Evolutionary conservation across 192 early-diverging fungal genomes (phyloP).

Genomic region (Dissophora globulifera): DNA sequence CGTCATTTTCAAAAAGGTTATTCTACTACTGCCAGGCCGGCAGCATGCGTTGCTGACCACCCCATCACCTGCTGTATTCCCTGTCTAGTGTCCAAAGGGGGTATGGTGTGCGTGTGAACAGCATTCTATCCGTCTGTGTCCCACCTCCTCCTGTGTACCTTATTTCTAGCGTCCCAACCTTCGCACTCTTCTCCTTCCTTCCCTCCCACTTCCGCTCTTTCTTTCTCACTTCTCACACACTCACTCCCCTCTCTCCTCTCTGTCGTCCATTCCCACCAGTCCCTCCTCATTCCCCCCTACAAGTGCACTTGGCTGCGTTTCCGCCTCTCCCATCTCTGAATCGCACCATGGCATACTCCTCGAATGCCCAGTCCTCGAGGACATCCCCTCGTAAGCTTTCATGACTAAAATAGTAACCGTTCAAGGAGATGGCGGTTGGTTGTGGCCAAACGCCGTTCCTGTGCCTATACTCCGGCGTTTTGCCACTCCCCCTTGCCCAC

Average conservation of each 20-base stretch:
- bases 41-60: too few relatives aligned
- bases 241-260: background rate
- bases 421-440: too few relatives aligned
- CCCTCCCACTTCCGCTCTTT: background rate
- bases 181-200: background rate
- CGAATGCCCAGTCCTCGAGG: slow-evolving; percentile 21
- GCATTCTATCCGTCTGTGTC: too few relatives aligned
- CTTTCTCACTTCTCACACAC: background rate
- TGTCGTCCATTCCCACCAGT: background rate
- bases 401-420: too few relatives aligned
- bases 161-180: background rate
- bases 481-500: too few relatives aligned
- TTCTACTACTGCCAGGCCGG: too few relatives aligned
- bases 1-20: too few relatives aligned
- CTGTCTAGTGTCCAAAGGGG: too few relatives aligned
- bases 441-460: too few relatives aligned
- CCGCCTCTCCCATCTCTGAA: background rate
- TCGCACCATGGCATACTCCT: slow-evolving; percentile 24
- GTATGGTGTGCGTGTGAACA: background rate
- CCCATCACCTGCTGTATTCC: too few relatives aligned
- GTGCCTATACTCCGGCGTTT: too few relatives aligned
- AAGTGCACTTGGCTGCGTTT: background rate
- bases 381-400: slow-evolving; percentile 37
- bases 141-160: background rate
- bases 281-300: background rate